phyloP scores from a whole-genome alignment of 129 eudicot genomes.

The Glebionis coronaria region DNA sequence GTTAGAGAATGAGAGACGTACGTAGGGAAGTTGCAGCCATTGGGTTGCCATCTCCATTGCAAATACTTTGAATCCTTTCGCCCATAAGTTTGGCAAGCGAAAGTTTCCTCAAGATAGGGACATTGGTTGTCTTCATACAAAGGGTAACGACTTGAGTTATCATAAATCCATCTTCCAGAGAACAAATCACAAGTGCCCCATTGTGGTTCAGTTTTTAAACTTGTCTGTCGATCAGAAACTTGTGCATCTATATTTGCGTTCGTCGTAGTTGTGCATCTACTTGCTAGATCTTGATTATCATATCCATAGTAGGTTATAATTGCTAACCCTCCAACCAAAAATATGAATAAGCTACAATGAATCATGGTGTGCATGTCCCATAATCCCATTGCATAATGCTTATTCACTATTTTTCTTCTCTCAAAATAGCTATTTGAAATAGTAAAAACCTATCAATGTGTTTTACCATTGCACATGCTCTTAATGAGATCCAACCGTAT shows the following conservation, averaged over 20 bases:
- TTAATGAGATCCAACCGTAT: too few relatives aligned
- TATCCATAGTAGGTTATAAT: constrained; percentile 13
- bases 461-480: too few relatives aligned
- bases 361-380: constrained; percentile 25
- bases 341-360: constrained; percentile 20
- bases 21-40: constrained; percentile 32
- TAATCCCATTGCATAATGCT: constrained; percentile 25
- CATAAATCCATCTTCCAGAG: constrained; percentile 25
- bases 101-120: constrained; percentile 13
- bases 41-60: constrained; percentile 38
- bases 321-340: constrained; percentile 25
- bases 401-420: neutral
- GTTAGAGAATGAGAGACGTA: constrained; percentile 1
- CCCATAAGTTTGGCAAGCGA: constrained; percentile 26
- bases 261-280: neutral
- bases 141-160: constrained; percentile 26
- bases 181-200: constrained; percentile 31
- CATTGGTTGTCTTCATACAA: constrained; percentile 26
- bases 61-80: constrained; percentile 29
- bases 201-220: constrained; percentile 1
- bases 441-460: too few relatives aligned
- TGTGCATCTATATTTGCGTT: neutral
- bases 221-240: constrained; percentile 18
- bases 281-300: constrained; percentile 5
- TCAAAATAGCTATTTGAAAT: too few relatives aligned